Conservation (phyloP, 1,284 basidiomycete species). For the Heterobasidion occidentale region DNA sequence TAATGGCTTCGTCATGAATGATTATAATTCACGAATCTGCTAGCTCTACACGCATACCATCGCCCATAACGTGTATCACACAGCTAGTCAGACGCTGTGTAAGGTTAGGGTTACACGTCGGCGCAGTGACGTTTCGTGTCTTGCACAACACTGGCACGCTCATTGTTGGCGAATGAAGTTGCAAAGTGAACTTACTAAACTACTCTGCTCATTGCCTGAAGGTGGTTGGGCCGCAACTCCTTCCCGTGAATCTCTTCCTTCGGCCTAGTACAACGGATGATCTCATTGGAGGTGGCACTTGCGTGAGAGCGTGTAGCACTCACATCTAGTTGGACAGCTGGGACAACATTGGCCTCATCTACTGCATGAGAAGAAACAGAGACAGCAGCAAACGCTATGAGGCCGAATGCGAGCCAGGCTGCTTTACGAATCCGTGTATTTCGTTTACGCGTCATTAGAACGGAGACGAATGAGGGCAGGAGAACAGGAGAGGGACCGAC, state of each 20-base stretch:
- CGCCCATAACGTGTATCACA: too few relatives aligned
- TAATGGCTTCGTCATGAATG: too few relatives aligned
- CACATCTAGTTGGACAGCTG: constrained; percentile 34
- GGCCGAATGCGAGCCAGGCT: constrained; percentile 50
- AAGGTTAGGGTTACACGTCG: constrained; percentile 11
- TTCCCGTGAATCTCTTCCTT: too few relatives aligned
- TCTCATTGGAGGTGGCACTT: not conserved
- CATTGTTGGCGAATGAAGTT: too few relatives aligned
- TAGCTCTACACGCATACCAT: too few relatives aligned
- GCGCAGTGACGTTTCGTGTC: not conserved
- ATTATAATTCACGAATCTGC: too few relatives aligned
- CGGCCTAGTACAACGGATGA: too few relatives aligned
- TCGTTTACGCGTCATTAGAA: constrained; percentile 6
- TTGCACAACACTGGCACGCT: not conserved
- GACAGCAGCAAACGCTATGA: constrained; percentile 38
- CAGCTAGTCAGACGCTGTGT: too few relatives aligned
- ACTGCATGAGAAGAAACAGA: constrained; percentile 27
- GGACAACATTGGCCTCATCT: constrained; percentile 13
- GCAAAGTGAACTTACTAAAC: too few relatives aligned
- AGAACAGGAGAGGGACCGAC: not conserved
- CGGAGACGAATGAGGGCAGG: not conserved
- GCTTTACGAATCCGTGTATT: constrained; percentile 33
- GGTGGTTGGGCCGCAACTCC: too few relatives aligned
- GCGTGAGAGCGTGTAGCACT: not conserved
- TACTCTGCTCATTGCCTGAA: too few relatives aligned